These are phyloP conservation scores for Diaporthe destruens DNA, from an alignment of 2,329 filamentous ascomycete genomes.

Conservation along the genomic window DNA sequence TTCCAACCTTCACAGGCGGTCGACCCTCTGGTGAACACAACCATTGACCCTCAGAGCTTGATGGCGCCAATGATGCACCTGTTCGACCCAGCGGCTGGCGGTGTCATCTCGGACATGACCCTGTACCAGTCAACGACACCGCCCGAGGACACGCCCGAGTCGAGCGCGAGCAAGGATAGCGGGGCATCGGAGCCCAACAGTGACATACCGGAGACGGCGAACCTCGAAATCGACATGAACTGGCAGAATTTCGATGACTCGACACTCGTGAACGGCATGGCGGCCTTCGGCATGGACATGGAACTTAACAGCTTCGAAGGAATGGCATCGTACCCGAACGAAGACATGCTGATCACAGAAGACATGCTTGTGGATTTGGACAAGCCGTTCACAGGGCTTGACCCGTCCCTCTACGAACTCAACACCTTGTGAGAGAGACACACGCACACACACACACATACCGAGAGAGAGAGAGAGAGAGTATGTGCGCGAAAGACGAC, in stretches of 20 bases:
- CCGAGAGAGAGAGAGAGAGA: too few species aligned
- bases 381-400: constrained; percentile 64
- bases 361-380: constrained; percentile 56
- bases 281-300: constrained; percentile 44
- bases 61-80: constrained; percentile 55
- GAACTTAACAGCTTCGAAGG: constrained; percentile 55
- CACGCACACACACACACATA: too few species aligned
- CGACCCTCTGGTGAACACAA: constrained; percentile 58
- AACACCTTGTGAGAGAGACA: constrained; percentile 43
- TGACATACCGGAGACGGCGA: constrained; percentile 68
- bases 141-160: constrained; percentile 72
- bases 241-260: constrained; percentile 59
- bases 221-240: constrained; percentile 65
- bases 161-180: constrained; percentile 71
- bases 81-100: constrained; percentile 58
- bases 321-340: constrained; percentile 41
- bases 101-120: constrained; percentile 65
- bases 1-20: constrained; percentile 18
- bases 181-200: constrained; percentile 71
- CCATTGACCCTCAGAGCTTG: constrained; percentile 67
- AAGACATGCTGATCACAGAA: constrained; percentile 43
- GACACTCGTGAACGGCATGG: constrained; percentile 53
- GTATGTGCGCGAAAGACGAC: not conserved
- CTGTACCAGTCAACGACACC: constrained; percentile 69
- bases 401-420: constrained; percentile 59